These are phyloP conservation scores for Rhizopogon sp. DNA, from an alignment of 768 basidiomycete species.

Conservation along the genomic window DNA sequence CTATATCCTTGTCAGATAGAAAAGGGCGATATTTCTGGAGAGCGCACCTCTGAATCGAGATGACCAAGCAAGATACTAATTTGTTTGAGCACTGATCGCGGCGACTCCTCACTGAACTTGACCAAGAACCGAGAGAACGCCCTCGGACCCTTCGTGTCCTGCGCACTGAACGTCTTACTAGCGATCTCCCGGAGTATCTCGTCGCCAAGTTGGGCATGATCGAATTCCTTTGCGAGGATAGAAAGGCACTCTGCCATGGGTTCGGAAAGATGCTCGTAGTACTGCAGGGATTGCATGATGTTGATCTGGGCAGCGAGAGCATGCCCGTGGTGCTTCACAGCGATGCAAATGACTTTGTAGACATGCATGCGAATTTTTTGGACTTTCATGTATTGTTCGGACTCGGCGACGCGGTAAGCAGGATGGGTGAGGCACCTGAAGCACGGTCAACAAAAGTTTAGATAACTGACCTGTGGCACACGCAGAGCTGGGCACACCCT, in stretches of 20 bases:
- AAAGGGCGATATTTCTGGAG: not conserved
- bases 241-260: conserved; percentile 89
- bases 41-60: conserved; percentile 82
- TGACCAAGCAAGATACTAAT: conserved; percentile 80
- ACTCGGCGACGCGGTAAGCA: conserved; percentile 82
- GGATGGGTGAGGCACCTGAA: conserved; percentile 84
- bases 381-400: conserved; percentile 83
- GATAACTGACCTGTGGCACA: not conserved
- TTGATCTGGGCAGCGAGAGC: conserved; percentile 78
- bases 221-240: conserved; percentile 78
- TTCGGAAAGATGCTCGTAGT: conserved; percentile 92
- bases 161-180: conserved; percentile 65
- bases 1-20: conserved; percentile 33
- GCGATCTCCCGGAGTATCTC: conserved; percentile 89
- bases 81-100: conserved; percentile 82
- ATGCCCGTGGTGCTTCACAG: conserved; percentile 90
- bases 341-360: conserved; percentile 85
- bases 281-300: conserved; percentile 89
- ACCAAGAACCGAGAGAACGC: conserved; percentile 83
- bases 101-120: conserved; percentile 72
- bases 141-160: conserved; percentile 84
- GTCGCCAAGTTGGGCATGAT: conserved; percentile 84
- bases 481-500: not conserved
- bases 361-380: conserved; percentile 65
- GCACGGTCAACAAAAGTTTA: conserved; percentile 4